Conservation (phyloP, 805 yeast genomes). For the Komagataella phaffii region DNA sequence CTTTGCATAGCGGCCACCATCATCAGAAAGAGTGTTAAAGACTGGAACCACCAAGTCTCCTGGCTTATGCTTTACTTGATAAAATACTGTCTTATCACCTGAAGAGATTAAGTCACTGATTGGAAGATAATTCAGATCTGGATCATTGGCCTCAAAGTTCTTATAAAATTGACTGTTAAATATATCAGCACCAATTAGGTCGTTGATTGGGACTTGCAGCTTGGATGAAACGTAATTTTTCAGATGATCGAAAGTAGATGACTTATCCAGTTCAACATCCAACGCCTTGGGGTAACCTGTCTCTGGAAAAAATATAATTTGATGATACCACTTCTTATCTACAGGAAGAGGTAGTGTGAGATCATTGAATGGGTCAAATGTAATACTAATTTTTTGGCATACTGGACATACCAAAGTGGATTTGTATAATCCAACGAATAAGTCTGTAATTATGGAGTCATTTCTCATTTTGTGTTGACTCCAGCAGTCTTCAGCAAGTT, state of each 20-base stretch:
- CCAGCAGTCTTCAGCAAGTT: constrained; percentile 71
- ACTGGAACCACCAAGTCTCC: constrained; percentile 51
- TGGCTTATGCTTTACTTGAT: constrained; percentile 26
- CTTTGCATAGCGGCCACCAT: constrained; percentile 23
- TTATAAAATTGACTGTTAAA: constrained; percentile 58
- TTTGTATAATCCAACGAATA: constrained; percentile 84
- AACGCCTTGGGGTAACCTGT: constrained; percentile 32
- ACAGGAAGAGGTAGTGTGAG: constrained; percentile 82
- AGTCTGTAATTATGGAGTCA: constrained; percentile 72
- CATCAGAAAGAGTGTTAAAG: constrained; percentile 26
- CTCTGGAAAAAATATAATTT: constrained; percentile 50
- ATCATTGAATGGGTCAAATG: constrained; percentile 91
- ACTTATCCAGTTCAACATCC: constrained; percentile 62
- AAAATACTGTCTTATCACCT: constrained; percentile 54
- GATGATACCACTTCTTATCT: constrained; percentile 56
- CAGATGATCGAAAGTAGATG: constrained; percentile 50
- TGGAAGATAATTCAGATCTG: constrained; percentile 51
- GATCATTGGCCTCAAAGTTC: constrained; percentile 41
- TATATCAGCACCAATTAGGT: constrained; percentile 42
- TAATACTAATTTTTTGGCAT: constrained; percentile 67
- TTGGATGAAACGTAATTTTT: constrained; percentile 45
- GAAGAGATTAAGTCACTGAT: constrained; percentile 51
- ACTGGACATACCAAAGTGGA: constrained; percentile 83
- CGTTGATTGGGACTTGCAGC: constrained; percentile 19
- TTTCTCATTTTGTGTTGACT: constrained; percentile 64